Base-by-base conservation (phyloP, 805 yeast species). In the Sugiyamaella qingdaonensis region DNA sequence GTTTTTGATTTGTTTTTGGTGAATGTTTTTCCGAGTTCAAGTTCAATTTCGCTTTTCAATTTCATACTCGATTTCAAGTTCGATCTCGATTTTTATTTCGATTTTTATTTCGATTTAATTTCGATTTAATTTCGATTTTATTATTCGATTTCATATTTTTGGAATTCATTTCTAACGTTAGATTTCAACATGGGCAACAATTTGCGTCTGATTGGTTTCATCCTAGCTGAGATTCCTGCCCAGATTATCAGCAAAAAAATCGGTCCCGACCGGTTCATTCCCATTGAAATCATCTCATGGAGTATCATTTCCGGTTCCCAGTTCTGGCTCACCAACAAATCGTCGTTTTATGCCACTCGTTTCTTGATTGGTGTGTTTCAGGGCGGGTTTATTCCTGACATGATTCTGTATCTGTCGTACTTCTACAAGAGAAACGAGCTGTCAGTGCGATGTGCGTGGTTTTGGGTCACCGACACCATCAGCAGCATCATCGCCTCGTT, bases 251-350 rank as follows among this genome's bases (percentile, higher is more conserved):
- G 85, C n/a, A 83, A 84, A 64, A 74, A 73, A 50, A 50, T 84
- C 33, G 89, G 88, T n/a, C 78, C 85, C 4, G 87, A 82, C 60
- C 60, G 72, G 24, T 82, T 85, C 79, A 78, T 83, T 54, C 86
- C 87, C 2, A 66, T 72, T 41, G 85, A 82, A 61, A 74, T 82
- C 66, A 56, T 68, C n/a, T 50, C 72, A 3, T 82, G 87, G 87
- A 74, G 80, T 49, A 56, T 77, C 8, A 81, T 83, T 14, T 77
- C 85, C 1, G 67, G 79, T 41, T 65, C 69, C 29, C 87, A 82
- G 61, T 73, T 72, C 47, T 70, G 70, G 46, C 61, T 82, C 52
- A 66, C 58, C 1, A 66, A 67, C 42, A 73, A 66, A 54, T 61
- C 72, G 0, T 73, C 79, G 0, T 82, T 80, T 55, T 71, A 68